phyloP scores from a whole-genome alignment of 2,329 filamentous ascomycete species.

The Penicillium sp. region DNA sequence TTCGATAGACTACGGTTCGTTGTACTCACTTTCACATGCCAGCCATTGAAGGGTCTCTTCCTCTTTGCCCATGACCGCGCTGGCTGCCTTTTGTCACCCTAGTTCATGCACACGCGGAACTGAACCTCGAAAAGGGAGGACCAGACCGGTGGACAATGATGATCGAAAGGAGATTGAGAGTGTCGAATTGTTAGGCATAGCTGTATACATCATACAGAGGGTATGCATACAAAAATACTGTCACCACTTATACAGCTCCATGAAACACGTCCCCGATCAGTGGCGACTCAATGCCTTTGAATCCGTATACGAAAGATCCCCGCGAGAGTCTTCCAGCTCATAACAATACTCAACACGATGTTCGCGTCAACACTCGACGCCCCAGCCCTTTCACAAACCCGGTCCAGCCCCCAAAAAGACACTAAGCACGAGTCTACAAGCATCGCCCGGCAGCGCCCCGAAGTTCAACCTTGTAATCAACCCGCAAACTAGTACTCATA shows the following conservation, averaged over 20 bases:
- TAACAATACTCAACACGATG: no score
- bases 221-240: no score
- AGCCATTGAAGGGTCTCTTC: neutral
- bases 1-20: neutral
- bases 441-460: neutral
- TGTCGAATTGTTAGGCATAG: neutral
- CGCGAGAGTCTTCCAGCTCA: no score
- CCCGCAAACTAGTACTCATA: constrained; percentile 1
- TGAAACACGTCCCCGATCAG: neutral
- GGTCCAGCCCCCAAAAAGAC: neutral
- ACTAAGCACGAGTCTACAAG: neutral
- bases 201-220: neutral
- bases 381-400: neutral
- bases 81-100: neutral
- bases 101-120: neutral
- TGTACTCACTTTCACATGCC: neutral
- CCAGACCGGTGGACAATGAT: neutral
- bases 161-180: neutral
- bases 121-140: neutral
- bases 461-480: neutral
- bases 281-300: no score
- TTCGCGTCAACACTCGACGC: no score
- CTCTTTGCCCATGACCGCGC: neutral
- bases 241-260: neutral
- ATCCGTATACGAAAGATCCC: no score